A percentile compares a stretch with the other conserved stretches of the same genome.
Evolutionary conservation across 2,329 filamentous ascomycete species (phyloP).

Genomic region (Aotearoamyces nothofagi): DNA sequence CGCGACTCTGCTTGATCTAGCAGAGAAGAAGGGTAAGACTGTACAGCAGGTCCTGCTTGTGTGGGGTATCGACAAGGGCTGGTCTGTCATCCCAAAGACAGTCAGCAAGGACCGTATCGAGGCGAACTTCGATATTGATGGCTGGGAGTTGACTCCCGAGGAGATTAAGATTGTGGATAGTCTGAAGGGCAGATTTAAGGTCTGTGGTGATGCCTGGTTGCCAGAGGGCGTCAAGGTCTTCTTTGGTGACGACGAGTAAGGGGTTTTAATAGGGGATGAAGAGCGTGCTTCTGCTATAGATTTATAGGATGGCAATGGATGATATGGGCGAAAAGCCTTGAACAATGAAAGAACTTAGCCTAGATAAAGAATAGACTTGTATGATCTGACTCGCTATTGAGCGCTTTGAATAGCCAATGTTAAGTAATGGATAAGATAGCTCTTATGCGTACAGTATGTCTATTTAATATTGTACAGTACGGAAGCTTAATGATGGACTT

Average conservation of each 20-base stretch:
- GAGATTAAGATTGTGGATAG: slow-evolving; percentile 55
- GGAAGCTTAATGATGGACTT: no score
- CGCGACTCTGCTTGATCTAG: slow-evolving; percentile 43
- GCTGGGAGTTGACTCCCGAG: slow-evolving; percentile 56
- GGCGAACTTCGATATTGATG: slow-evolving; percentile 61
- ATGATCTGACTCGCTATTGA: no score
- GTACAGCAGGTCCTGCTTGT: slow-evolving; percentile 62
- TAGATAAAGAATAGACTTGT: no score
- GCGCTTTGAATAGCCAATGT: no score
- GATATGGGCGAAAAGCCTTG: no score
- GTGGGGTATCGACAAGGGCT: slow-evolving; percentile 71
- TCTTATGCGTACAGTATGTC: no score
- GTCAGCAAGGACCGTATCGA: slow-evolving; percentile 60
- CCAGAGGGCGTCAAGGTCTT: slow-evolving; percentile 71
- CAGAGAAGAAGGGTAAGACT: slow-evolving; percentile 50
- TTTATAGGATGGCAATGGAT: no score
- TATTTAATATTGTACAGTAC: no score
- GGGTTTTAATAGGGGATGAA: slow-evolving; percentile 6
- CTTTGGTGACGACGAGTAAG: slow-evolving; percentile 67
- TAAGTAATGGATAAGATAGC: no score
- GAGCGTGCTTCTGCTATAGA: no score
- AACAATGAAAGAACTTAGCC: no score
- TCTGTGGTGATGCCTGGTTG: slow-evolving; percentile 60
- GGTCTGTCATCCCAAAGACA: slow-evolving; percentile 75
- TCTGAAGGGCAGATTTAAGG: slow-evolving; percentile 67